phyloP scores from a whole-genome alignment of 192 early-diverging fungal species.

The Backusella parvicylindrica region DNA sequence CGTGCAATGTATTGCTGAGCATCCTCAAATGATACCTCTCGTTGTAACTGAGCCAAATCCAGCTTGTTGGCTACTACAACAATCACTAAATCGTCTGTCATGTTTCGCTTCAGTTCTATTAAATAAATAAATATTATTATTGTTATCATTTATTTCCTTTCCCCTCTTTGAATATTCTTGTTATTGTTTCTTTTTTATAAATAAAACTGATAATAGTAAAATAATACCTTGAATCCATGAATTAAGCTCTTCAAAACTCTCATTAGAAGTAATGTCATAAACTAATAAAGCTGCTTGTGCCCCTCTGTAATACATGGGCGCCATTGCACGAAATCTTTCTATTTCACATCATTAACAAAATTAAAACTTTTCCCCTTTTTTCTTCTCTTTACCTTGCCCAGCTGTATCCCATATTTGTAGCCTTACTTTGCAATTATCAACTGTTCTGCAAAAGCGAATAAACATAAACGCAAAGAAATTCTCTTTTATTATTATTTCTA shows the following conservation, averaged over 20 bases:
- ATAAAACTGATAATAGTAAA: not conserved
- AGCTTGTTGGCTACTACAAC: conserved; percentile 72
- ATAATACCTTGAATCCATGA: conserved; percentile 57
- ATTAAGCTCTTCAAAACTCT: conserved; percentile 64
- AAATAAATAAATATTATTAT: not conserved
- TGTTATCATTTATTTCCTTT: not conserved
- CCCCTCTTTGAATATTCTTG: not conserved
- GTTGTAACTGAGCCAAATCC: conserved; percentile 54
- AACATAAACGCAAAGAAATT: not conserved
- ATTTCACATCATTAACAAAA: not conserved
- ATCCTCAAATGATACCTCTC: conserved; percentile 53
- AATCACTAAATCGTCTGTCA: conserved; percentile 64
- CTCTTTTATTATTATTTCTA: not conserved
- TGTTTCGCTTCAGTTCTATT: conserved; percentile 61
- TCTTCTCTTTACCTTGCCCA: conserved; percentile 54
- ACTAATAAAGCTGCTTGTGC: conserved; percentile 70
- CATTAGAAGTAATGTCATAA: conserved; percentile 70
- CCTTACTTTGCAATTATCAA: conserved; percentile 72
- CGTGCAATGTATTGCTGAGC: conserved; percentile 61
- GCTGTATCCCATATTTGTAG: conserved; percentile 92
- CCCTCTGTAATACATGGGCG: conserved; percentile 75
- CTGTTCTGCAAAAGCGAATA: conserved; percentile 36
- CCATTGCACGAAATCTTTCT: conserved; percentile 75
- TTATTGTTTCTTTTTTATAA: not conserved
- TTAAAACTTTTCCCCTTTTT: not conserved